Evolutionary conservation across 441 rosid species (phyloP).

Genomic region (Jatropha multifida): DNA sequence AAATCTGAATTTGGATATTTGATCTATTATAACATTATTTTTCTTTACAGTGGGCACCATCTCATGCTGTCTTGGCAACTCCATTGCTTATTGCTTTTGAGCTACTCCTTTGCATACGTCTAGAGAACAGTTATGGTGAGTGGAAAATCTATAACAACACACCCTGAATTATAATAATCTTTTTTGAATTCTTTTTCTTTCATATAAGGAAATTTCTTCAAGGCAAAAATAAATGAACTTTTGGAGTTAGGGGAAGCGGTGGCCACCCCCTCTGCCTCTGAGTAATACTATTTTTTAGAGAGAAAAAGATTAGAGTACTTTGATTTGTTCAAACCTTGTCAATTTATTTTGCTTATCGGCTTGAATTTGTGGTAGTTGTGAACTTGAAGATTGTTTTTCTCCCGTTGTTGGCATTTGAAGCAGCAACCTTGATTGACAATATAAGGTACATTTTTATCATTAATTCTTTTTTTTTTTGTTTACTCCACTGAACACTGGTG

Average conservation of each 20-base stretch:
- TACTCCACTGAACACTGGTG: background rate
- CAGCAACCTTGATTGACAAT: slow-evolving; percentile 75
- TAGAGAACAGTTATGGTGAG: slow-evolving; percentile 73
- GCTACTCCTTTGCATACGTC: slow-evolving; percentile 84
- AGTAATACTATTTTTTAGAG: too few species aligned
- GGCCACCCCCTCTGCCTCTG: too few species aligned
- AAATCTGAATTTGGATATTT: background rate
- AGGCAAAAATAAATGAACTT: too few species aligned
- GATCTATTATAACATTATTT: slow-evolving; percentile 20
- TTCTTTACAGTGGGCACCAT: slow-evolving; percentile 96
- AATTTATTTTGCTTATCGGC: slow-evolving; percentile 15
- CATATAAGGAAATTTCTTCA: background rate
- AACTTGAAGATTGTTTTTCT: slow-evolving; percentile 85
- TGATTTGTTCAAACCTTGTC: background rate
- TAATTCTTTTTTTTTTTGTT: background rate
- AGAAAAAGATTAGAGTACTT: background rate
- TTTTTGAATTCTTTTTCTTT: background rate
- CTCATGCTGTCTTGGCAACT: slow-evolving; percentile 83
- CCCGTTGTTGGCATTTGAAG: slow-evolving; percentile 75
- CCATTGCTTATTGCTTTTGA: slow-evolving; percentile 93
- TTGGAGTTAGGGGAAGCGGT: too few species aligned
- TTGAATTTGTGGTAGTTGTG: slow-evolving; percentile 49
- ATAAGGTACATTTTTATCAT: slow-evolving; percentile 54
- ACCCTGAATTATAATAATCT: background rate
- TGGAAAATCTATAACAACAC: slow-evolving; percentile 5